Evolutionary conservation across 495 filamentous ascomycete genomes (phyloP).

Genomic region (Hypoxylon cercidicola): DNA sequence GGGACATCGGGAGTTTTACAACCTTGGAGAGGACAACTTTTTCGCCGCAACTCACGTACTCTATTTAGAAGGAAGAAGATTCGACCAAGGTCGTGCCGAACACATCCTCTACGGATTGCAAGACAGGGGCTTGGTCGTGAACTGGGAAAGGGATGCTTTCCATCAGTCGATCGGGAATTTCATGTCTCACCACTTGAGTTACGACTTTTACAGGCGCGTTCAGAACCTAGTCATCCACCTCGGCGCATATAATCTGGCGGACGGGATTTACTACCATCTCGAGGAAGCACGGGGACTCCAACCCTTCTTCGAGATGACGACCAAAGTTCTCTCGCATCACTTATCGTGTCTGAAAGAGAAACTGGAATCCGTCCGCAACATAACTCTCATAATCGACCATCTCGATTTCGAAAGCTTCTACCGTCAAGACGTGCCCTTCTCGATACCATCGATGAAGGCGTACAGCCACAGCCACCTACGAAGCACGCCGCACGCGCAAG

Average conservation of each 20-base stretch:
- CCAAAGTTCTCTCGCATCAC: too few relatives aligned
- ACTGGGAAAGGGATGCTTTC: slow-evolving; percentile 9
- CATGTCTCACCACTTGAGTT: background rate
- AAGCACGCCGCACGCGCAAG: background rate
- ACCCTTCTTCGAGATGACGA: too few relatives aligned
- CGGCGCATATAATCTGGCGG: too few relatives aligned
- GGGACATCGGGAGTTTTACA: background rate
- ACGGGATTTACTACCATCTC: too few relatives aligned
- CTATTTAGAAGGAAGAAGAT: background rate
- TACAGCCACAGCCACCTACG: too few relatives aligned
- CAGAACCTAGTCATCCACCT: background rate
- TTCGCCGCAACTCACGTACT: background rate
- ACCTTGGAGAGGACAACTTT: background rate
- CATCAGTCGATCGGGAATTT: background rate
- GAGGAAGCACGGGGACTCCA: too few relatives aligned
- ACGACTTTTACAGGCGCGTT: background rate
- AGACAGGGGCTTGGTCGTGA: background rate
- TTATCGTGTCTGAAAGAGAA: background rate
- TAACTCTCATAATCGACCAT: background rate
- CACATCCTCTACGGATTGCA: background rate
- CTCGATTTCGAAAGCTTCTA: background rate
- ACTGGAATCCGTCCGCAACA: background rate
- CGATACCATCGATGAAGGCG: background rate
- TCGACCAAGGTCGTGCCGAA: background rate
- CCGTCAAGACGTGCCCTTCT: background rate